These are phyloP conservation scores for Lodderomyces metapsilosis DNA, from an alignment of 1,139 yeast genomes.

Conservation along the genomic window DNA sequence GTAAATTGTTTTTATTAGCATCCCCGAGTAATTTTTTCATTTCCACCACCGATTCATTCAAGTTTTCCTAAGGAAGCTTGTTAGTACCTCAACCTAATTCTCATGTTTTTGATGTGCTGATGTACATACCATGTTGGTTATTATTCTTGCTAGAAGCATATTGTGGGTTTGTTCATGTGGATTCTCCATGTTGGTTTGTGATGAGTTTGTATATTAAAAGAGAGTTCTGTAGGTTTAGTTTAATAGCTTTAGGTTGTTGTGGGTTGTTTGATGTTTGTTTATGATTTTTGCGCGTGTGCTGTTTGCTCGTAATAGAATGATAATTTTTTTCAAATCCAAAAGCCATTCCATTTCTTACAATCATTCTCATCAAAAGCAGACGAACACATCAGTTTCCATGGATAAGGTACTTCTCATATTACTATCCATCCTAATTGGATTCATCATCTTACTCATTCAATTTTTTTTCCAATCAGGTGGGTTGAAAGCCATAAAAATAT, in stretches of 20 bases:
- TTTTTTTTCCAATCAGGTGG: slow-evolving; percentile 27
- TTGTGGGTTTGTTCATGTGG: slow-evolving; percentile 88
- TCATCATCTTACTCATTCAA: slow-evolving; percentile 21
- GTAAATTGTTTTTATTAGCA: slow-evolving; percentile 64
- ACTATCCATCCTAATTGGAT: slow-evolving; percentile 21
- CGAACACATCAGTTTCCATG: no score
- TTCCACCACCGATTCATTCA: slow-evolving; percentile 68
- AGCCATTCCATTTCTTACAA: not conserved
- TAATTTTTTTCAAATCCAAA: not conserved
- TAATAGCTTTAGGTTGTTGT: not conserved
- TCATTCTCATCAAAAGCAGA: no score
- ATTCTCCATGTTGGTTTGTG: slow-evolving; percentile 61
- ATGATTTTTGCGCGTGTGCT: not conserved
- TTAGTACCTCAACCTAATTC: no score
- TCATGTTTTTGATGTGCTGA: no score
- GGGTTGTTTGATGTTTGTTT: slow-evolving; percentile 4
- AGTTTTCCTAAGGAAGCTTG: slow-evolving; percentile 46
- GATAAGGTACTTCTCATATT: slow-evolving; percentile 27
- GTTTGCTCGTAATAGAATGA: not conserved
- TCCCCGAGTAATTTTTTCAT: slow-evolving; percentile 62
- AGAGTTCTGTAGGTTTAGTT: not conserved
- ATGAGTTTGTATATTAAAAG: not conserved
- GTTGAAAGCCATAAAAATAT: slow-evolving; percentile 19
- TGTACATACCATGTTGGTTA: slow-evolving; percentile 65
- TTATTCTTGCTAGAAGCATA: slow-evolving; percentile 72